Conservation (phyloP, 2,329 filamentous ascomycete species). For the Clonostachys rosea region DNA sequence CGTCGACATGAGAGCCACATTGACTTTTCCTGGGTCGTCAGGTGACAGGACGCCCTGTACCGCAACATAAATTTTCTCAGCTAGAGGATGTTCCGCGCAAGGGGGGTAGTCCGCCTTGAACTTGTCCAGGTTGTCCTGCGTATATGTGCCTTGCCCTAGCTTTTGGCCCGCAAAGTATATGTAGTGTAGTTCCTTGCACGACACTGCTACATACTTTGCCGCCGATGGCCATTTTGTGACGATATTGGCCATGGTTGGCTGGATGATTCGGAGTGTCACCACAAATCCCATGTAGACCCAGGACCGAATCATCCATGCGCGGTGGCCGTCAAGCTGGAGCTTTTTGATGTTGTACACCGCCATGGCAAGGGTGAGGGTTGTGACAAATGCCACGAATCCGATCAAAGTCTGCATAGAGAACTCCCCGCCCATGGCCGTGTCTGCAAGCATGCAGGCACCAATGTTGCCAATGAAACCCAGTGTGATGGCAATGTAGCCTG, state of each 20-base stretch:
- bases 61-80: neutral
- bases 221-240: neutral
- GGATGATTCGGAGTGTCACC: slow-evolving; percentile 1
- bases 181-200: neutral
- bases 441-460: slow-evolving; percentile 44
- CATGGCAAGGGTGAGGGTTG: slow-evolving; percentile 30
- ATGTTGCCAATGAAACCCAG: slow-evolving; percentile 36
- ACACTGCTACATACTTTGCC: neutral
- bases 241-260: neutral
- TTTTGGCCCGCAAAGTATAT: slow-evolving; percentile 1
- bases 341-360: slow-evolving; percentile 50
- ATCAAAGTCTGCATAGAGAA: slow-evolving; percentile 36
- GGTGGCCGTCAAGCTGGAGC: slow-evolving; percentile 54
- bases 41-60: neutral
- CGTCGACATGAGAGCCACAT: neutral
- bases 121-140: neutral
- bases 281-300: slow-evolving; percentile 33
- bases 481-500: slow-evolving; percentile 46
- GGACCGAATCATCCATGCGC: slow-evolving; percentile 54
- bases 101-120: neutral
- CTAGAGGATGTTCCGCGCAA: neutral
- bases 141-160: neutral
- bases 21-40: neutral
- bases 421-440: slow-evolving; percentile 44
- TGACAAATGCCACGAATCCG: slow-evolving; percentile 33